phyloP scores from a whole-genome alignment of 805 yeast genomes.

The Candida nemodendra region DNA sequence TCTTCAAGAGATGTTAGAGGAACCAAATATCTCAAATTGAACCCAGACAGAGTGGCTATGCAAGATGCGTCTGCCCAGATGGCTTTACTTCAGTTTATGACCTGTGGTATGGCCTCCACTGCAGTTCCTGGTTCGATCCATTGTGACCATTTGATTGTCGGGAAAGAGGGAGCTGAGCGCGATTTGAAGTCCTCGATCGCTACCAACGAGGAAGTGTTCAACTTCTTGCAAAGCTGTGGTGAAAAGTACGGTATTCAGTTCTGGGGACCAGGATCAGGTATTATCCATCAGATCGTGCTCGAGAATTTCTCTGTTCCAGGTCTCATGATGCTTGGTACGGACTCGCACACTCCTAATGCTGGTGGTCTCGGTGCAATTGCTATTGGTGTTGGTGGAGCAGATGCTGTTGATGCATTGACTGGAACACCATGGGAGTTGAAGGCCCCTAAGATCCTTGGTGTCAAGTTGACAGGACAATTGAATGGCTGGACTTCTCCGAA shows the following conservation, averaged over 20 bases:
- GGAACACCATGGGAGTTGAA: slow-evolving; percentile 95
- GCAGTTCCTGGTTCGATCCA: slow-evolving; percentile 96
- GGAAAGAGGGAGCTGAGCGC: slow-evolving; percentile 83
- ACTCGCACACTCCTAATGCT: slow-evolving; percentile 97
- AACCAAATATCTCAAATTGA: slow-evolving; percentile 83
- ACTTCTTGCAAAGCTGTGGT: slow-evolving; percentile 85
- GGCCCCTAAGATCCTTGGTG: slow-evolving; percentile 95
- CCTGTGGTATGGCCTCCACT: slow-evolving; percentile 87
- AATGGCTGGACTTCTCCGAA: slow-evolving; percentile 97
- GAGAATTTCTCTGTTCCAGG: slow-evolving; percentile 99
- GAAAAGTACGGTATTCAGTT: slow-evolving; percentile 95
- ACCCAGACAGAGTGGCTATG: slow-evolving; percentile 98
- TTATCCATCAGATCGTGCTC: slow-evolving; percentile 92
- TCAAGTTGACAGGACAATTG: slow-evolving; percentile 87
- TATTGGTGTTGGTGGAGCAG: slow-evolving; percentile 99
- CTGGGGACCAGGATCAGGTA: slow-evolving; percentile 99
- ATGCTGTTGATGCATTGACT: slow-evolving; percentile 96
- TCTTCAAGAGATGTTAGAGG: slow-evolving; percentile 59
- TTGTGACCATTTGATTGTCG: slow-evolving; percentile 97
- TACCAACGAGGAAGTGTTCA: slow-evolving; percentile 90
- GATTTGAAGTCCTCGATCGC: slow-evolving; percentile 86
- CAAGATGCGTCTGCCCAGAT: slow-evolving; percentile 99
- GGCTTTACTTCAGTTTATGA: slow-evolving; percentile 96
- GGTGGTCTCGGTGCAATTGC: slow-evolving; percentile 98
- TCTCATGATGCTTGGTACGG: slow-evolving; percentile 93